phyloP scores from a whole-genome alignment of 805 yeast species.

The Cyberlindnera sargentensis region DNA sequence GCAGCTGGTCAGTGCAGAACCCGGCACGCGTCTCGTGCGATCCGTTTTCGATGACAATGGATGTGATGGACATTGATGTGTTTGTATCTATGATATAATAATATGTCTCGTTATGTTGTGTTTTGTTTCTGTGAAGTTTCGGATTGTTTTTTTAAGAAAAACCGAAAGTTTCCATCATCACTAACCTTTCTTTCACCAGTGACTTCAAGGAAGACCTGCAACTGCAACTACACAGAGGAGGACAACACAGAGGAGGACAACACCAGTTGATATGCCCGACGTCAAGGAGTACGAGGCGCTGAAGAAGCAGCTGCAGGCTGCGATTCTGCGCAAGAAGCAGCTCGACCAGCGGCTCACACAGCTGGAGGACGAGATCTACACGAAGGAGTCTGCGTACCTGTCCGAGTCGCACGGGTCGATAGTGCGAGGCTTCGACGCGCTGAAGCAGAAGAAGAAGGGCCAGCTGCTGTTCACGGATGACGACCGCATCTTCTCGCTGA shows the following conservation, averaged over 20 bases:
- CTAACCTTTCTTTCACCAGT: too few species aligned
- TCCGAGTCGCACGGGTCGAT: conserved; percentile 66
- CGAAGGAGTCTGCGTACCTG: conserved; percentile 70
- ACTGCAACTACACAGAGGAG: too few species aligned
- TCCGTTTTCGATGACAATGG: conserved; percentile 67
- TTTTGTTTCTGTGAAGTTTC: too few species aligned
- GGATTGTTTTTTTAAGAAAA: too few species aligned
- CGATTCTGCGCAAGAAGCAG: conserved; percentile 52
- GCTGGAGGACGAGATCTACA: conserved; percentile 74
- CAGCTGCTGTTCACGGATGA: conserved; percentile 54
- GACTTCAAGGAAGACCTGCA: too few species aligned
- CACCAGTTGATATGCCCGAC: conserved; percentile 4
- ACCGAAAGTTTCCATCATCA: too few species aligned
- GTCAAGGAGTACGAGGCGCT: conserved; percentile 54
- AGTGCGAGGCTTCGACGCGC: conserved; percentile 85
- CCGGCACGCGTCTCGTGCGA: conserved; percentile 63
- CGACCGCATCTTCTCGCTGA: conserved; percentile 74
- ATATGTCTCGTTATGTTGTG: too few species aligned
- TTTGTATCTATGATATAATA: too few species aligned
- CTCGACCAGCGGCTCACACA: conserved; percentile 56
- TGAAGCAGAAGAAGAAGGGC: conserved; percentile 33
- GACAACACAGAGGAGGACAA: too few species aligned
- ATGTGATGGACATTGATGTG: conserved; percentile 29
- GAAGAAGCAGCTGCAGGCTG: conserved; percentile 57
- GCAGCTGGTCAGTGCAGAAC: conserved; percentile 56